A percentile compares a stretch with the other conserved stretches of the same genome.
Conservation (phyloP, 1,284 basidiomycete genomes). For the Abortiporus biennis region DNA sequence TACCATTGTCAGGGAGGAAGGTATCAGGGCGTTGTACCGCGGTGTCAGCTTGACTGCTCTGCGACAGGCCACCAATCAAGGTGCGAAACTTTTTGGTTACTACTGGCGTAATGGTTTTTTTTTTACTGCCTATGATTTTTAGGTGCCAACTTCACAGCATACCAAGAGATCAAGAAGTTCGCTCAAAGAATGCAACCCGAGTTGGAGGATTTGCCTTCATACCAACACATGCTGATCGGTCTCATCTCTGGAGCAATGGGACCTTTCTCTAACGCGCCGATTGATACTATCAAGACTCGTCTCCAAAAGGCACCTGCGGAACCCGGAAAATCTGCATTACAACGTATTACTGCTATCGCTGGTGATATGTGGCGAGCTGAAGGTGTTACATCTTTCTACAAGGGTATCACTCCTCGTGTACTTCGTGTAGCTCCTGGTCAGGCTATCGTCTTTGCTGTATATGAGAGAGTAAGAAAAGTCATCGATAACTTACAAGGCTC, state of each 20-base stretch:
- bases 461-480: constrained; percentile 73
- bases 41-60: constrained; percentile 93
- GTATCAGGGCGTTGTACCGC: constrained; percentile 81
- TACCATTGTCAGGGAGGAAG: constrained; percentile 93
- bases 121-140: no score
- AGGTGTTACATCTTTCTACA: constrained; percentile 88
- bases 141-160: constrained; percentile 98
- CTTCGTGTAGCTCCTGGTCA: constrained; percentile 95
- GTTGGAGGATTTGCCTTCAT: constrained; percentile 75
- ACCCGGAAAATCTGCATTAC: constrained; percentile 73
- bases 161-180: constrained; percentile 92
- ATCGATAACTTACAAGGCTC: constrained; percentile 68
- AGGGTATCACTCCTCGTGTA: constrained; percentile 96
- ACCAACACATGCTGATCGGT: constrained; percentile 93
- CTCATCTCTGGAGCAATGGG: constrained; percentile 97
- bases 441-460: constrained; percentile 87
- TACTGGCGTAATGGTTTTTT: not conserved
- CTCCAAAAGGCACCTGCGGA: constrained; percentile 81
- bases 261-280: constrained; percentile 94
- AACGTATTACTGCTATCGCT: constrained; percentile 78
- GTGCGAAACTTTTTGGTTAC: constrained; percentile 33
- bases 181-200: constrained; percentile 78
- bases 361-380: constrained; percentile 92
- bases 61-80: constrained; percentile 97
- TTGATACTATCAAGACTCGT: constrained; percentile 96